Percentiles rank a stretch among this genome's conserved stretches.
Evolutionary conservation across 2,329 filamentous ascomycete genomes (phyloP).

Genomic region (Emmonsia crescens): DNA sequence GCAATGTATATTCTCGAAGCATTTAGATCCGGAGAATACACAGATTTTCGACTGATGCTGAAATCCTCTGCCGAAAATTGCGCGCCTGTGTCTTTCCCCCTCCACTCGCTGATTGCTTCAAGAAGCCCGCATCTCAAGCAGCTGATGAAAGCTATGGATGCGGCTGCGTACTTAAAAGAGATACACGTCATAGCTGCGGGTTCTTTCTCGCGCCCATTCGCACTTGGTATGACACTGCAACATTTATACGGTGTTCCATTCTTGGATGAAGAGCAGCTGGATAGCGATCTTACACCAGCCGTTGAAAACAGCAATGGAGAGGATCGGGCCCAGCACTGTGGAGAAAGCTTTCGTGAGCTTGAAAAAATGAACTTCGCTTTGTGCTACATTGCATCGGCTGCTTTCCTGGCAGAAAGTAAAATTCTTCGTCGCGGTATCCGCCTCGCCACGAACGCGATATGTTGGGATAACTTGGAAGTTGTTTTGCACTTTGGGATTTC

Average conservation of each 20-base stretch:
- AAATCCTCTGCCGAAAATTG: conserved; percentile 14
- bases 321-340: neutral
- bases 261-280: conserved; percentile 12
- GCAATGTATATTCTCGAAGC: conserved; percentile 10
- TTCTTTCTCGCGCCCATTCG: conserved; percentile 16
- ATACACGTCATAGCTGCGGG: conserved; percentile 15
- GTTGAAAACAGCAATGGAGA: neutral
- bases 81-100: conserved; percentile 11
- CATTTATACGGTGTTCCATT: conserved; percentile 20
- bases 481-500: conserved; percentile 21
- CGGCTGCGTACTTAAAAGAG: conserved; percentile 1
- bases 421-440: conserved; percentile 20
- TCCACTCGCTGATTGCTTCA: conserved; percentile 18
- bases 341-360: neutral
- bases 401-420: conserved; percentile 19
- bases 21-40: conserved; percentile 11
- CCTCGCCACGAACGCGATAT: conserved; percentile 16
- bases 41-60: conserved; percentile 17
- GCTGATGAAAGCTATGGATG: conserved; percentile 11
- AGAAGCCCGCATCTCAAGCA: conserved; percentile 17
- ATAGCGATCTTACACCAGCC: conserved; percentile 10
- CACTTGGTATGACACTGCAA: conserved; percentile 19
- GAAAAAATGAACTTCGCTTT: conserved; percentile 21
- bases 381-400: conserved; percentile 22
- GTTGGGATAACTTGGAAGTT: conserved; percentile 22